Percentiles rank a stretch among this genome's conserved stretches.
phyloP scores from a whole-genome alignment of 2,329 filamentous ascomycete genomes.

The Lecanoromycetidae sp. region DNA sequence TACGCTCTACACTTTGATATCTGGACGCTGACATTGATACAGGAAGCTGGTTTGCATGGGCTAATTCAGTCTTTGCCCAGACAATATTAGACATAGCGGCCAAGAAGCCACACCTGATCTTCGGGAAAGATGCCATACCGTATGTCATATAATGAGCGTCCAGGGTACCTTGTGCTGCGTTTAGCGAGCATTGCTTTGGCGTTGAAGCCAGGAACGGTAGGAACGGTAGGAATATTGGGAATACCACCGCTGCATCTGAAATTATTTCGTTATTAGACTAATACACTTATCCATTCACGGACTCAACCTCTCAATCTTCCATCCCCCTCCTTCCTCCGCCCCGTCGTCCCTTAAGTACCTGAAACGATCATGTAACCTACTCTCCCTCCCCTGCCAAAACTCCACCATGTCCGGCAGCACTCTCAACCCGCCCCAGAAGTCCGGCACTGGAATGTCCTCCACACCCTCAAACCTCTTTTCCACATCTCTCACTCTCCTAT shows the following conservation, averaged over 20 bases:
- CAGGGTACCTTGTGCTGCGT: not conserved
- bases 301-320: constrained; percentile 51
- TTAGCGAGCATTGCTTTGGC: constrained; percentile 6
- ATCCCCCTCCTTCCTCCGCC: constrained; percentile 35
- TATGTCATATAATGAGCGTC: constrained; percentile 30
- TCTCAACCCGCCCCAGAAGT: constrained; percentile 87
- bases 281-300: too few species aligned
- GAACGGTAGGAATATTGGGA: not conserved
- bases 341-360: constrained; percentile 56
- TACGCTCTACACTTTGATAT: not conserved
- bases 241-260: not conserved
- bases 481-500: constrained; percentile 63
- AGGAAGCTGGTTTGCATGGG: constrained; percentile 93
- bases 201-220: too few species aligned
- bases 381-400: constrained; percentile 91
- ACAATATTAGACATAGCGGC: constrained; percentile 82
- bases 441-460: constrained; percentile 76
- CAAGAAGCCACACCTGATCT: constrained; percentile 78
- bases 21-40: constrained; percentile 8
- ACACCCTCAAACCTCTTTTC: constrained; percentile 62
- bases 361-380: constrained; percentile 86
- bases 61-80: constrained; percentile 89
- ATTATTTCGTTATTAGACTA: too few species aligned
- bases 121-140: constrained; percentile 50
- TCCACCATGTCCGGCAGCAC: constrained; percentile 77